A percentile compares a stretch with the other conserved stretches of the same genome.
Evolutionary conservation across 2,329 filamentous ascomycete genomes (phyloP).

Genomic region (Elsinoe arachidis): DNA sequence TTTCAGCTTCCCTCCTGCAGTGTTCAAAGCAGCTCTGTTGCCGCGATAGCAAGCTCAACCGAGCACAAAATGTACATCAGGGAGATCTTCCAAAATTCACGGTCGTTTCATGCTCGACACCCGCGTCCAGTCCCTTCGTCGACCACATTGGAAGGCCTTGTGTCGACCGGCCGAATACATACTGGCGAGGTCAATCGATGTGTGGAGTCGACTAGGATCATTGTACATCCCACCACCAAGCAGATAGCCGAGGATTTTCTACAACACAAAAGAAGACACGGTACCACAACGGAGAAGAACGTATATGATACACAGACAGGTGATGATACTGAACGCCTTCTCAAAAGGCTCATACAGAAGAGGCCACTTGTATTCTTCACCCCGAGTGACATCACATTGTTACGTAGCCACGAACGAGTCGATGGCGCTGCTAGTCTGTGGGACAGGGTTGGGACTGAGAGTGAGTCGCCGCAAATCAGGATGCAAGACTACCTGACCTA

Average conservation of each 20-base stretch:
- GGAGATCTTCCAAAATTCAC: background rate
- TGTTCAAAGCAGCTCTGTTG: too few species aligned
- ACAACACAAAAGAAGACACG: conserved; percentile 23
- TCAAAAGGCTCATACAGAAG: conserved; percentile 23
- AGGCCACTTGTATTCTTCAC: conserved; percentile 25
- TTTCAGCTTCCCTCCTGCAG: too few species aligned
- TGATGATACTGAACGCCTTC: conserved; percentile 19
- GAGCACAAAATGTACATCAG: too few species aligned
- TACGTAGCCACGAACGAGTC: conserved; percentile 21
- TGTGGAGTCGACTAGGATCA: conserved; percentile 21
- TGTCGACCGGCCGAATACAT: background rate
- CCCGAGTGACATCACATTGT: conserved; percentile 21
- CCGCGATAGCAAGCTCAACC: too few species aligned
- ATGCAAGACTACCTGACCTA: conserved; percentile 26
- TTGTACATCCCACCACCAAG: conserved; percentile 24
- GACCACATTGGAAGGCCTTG: conserved; percentile 1
- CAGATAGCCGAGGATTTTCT: conserved; percentile 22
- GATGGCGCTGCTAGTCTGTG: conserved; percentile 17
- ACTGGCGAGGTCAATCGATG: conserved; percentile 12
- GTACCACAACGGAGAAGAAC: conserved; percentile 21
- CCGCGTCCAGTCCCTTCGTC: background rate
- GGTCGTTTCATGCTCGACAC: conserved; percentile 1
- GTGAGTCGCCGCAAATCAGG: conserved; percentile 19
- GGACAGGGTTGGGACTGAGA: conserved; percentile 23
- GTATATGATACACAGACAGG: conserved; percentile 20